Conservation (phyloP, 495 filamentous ascomycete genomes). For the Acidomyces sp. region DNA sequence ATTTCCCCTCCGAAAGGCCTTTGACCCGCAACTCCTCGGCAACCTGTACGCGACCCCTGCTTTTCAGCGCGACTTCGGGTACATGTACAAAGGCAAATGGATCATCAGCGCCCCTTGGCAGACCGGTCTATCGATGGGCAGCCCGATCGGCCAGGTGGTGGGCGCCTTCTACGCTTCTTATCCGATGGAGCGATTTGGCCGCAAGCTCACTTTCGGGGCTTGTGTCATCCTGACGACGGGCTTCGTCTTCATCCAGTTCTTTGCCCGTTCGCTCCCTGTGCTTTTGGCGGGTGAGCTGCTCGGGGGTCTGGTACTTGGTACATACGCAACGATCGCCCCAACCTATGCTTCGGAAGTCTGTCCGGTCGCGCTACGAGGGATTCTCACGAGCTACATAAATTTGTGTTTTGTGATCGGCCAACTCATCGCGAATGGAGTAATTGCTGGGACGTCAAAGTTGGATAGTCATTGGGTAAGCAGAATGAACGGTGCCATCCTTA, state of each 20-base stretch:
- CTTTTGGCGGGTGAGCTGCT: conserved; percentile 30
- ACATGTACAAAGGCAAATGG: conserved; percentile 22
- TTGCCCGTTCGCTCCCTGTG: conserved; percentile 30
- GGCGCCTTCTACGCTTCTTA: conserved; percentile 21
- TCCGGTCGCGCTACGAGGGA: conserved; percentile 17
- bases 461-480: conserved; percentile 28
- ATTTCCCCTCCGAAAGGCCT: neutral
- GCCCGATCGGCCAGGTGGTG: conserved; percentile 27
- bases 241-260: conserved; percentile 41
- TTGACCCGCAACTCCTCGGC: conserved; percentile 23
- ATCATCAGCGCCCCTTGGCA: conserved; percentile 28
- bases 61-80: conserved; percentile 29
- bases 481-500: conserved; percentile 25
- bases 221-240: conserved; percentile 30
- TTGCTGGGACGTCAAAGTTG: conserved; percentile 24
- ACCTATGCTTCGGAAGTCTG: conserved; percentile 37
- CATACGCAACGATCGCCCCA: conserved; percentile 27
- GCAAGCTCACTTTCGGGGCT: conserved; percentile 26
- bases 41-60: conserved; percentile 28
- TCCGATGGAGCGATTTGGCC: conserved; percentile 29
- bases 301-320: conserved; percentile 25
- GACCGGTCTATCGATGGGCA: conserved; percentile 26
- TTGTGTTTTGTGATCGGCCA: conserved; percentile 41
- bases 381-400: conserved; percentile 32
- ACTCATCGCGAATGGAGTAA: conserved; percentile 38